These are phyloP conservation scores for Pestalotiopsis sp. DNA, from an alignment of 2,329 filamentous ascomycete species.

Conservation along the genomic window DNA sequence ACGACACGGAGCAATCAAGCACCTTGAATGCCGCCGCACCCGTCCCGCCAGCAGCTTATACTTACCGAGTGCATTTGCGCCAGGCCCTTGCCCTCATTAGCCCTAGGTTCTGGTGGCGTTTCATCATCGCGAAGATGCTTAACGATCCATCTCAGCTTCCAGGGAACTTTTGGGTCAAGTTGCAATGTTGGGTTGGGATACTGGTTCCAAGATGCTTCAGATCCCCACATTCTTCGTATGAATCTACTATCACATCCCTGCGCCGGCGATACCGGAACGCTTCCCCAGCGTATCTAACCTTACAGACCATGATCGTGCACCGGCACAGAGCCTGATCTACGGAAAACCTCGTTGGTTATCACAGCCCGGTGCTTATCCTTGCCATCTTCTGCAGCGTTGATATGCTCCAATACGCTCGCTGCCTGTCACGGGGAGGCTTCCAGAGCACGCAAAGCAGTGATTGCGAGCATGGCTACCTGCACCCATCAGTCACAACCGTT, in stretches of 20 bases:
- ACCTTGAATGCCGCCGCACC: neutral
- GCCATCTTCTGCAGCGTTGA: neutral
- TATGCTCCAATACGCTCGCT: neutral
- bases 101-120: neutral
- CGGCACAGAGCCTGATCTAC: neutral
- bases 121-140: neutral
- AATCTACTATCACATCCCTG: constrained; percentile 7
- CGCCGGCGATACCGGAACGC: constrained; percentile 10
- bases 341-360: neutral
- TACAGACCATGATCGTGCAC: constrained; percentile 5
- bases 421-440: neutral
- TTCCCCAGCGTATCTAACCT: constrained; percentile 7
- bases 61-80: neutral
- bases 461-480: neutral
- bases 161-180: neutral
- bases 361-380: neutral
- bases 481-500: neutral
- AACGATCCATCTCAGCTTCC: neutral
- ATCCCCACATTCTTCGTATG: neutral
- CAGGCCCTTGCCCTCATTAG: neutral
- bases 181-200: neutral
- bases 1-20: neutral
- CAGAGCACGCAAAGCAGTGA: neutral
- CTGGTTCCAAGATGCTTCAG: neutral
- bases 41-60: neutral